Base-by-base conservation (phyloP, 805 yeast species). In the Clavispora asparagi region DNA sequence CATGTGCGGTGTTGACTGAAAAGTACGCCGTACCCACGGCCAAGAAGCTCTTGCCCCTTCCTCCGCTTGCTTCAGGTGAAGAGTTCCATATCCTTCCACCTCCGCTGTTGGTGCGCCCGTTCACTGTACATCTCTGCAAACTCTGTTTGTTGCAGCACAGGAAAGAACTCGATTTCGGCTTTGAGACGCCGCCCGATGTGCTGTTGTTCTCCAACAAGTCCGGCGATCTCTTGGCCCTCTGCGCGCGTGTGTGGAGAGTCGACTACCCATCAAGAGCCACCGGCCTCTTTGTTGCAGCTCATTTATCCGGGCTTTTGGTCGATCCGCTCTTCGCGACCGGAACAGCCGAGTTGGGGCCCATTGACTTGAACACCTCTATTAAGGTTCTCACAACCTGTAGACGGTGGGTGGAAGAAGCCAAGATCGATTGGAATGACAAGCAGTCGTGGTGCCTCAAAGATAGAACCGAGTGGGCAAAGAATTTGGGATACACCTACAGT, bases 161-260 rank as follows among this genome's bases (percentile, higher is more conserved):
- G 8, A 12, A 28, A 13, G 40, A 35, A n/a, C 29, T 30, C 10
- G 42, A 28, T 9, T 10, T 17, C 8, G 42, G 27, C 25, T 40
- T 40, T 13, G 38, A 41, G 16, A 23, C 37, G 12, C 38, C 17
- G 49, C 40, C 57, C 1, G 63, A 56, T 11, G 60, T 63, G 11
- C 48, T 65, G 23, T 48, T 70, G 6, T 44, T 50, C 29, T 31
- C 81, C 1, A 77, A 76, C 48, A 59, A 70, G 14, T 67, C 78
- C 0, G 59, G 63, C 7, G 70, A 68, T 39, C 59, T 84, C 11
- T 54, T 84, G 3, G 61, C 58, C 1, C 60, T 70, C 13, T 76
- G 79, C 44, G 66, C 79, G 7, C 70, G 67, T 36, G 68, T 77
- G 44, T 86, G 94, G 94, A 66, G 85, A 47, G 60, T 84, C 5